Evolutionary conservation across 345 rosid genomes (phyloP).

Genomic region (Mercurialis annua): DNA sequence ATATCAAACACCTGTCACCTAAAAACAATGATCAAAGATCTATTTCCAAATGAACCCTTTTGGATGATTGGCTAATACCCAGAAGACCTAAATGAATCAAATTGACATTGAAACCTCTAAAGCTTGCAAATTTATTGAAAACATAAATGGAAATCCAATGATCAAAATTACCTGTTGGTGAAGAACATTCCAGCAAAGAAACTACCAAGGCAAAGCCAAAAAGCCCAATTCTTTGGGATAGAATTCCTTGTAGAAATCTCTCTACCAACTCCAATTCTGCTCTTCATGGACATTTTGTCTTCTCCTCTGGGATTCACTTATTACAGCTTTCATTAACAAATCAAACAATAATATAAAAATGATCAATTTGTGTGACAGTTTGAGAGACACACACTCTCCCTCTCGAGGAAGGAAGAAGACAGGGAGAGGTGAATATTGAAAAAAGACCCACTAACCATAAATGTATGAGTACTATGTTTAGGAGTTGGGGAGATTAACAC

Average conservation of each 20-base stretch:
- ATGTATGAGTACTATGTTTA: slow-evolving; percentile 1
- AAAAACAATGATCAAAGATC: slow-evolving; percentile 3
- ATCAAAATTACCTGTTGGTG: slow-evolving; percentile 57
- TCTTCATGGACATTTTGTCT: slow-evolving; percentile 58
- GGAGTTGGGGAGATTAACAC: background rate
- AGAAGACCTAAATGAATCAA: slow-evolving; percentile 14
- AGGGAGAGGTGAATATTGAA: background rate
- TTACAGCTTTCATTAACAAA: background rate
- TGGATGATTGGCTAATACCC: slow-evolving; percentile 9
- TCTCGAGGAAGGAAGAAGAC: background rate
- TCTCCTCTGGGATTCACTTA: background rate
- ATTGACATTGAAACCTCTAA: slow-evolving; percentile 5
- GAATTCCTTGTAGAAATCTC: slow-evolving; percentile 39
- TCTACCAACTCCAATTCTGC: slow-evolving; percentile 37
- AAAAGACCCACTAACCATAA: slow-evolving; percentile 18
- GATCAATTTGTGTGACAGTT: background rate
- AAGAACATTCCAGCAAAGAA: slow-evolving; percentile 78
- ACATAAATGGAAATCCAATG: slow-evolving; percentile 12
- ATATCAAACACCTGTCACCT: background rate
- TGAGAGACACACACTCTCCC: background rate
- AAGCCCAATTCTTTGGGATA: slow-evolving; percentile 47
- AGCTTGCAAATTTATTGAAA: slow-evolving; percentile 3
- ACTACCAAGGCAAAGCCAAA: slow-evolving; percentile 62
- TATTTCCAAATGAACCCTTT: background rate
- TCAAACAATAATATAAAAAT: background rate